Evolutionary conservation across 495 filamentous ascomycete genomes (phyloP).

Genomic region (Hypoxylon rickii): DNA sequence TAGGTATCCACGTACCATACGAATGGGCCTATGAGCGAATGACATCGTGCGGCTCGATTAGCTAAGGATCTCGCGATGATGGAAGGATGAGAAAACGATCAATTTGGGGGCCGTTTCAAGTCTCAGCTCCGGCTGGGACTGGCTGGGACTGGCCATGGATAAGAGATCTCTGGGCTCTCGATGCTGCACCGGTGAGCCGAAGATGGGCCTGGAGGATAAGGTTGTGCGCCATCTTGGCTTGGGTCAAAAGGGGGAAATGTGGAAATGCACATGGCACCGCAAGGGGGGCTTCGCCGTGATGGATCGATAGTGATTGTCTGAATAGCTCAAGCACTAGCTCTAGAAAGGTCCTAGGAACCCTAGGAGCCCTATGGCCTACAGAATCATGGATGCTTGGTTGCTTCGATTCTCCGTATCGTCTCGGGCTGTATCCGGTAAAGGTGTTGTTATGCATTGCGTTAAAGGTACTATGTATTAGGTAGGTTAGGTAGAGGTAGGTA

Average conservation of each 20-base stretch:
- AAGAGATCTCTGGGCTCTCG: not conserved
- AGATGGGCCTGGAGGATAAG: too few relatives aligned
- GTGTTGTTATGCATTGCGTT: too few relatives aligned
- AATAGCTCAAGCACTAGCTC: too few relatives aligned
- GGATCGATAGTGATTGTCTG: too few relatives aligned
- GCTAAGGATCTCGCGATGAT: not conserved
- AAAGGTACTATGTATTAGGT: not conserved
- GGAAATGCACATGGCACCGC: too few relatives aligned
- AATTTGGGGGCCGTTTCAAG: constrained; percentile 34
- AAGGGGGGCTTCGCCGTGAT: too few relatives aligned
- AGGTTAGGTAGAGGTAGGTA: too few relatives aligned
- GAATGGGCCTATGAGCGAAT: not conserved
- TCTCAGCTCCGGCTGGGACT: constrained; percentile 11
- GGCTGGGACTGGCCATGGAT: constrained; percentile 4
- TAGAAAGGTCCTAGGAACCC: too few relatives aligned
- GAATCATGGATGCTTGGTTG: too few relatives aligned
- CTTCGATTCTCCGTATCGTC: not conserved
- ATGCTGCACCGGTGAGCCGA: not conserved
- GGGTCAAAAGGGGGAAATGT: too few relatives aligned
- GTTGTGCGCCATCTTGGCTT: too few relatives aligned
- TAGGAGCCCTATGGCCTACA: too few relatives aligned
- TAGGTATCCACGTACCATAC: not conserved
- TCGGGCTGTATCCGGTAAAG: constrained; percentile 5
- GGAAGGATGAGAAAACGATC: constrained; percentile 14
- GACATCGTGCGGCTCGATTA: not conserved